phyloP scores from a whole-genome alignment of 495 filamentous ascomycete species.

The Neurospora africana region DNA sequence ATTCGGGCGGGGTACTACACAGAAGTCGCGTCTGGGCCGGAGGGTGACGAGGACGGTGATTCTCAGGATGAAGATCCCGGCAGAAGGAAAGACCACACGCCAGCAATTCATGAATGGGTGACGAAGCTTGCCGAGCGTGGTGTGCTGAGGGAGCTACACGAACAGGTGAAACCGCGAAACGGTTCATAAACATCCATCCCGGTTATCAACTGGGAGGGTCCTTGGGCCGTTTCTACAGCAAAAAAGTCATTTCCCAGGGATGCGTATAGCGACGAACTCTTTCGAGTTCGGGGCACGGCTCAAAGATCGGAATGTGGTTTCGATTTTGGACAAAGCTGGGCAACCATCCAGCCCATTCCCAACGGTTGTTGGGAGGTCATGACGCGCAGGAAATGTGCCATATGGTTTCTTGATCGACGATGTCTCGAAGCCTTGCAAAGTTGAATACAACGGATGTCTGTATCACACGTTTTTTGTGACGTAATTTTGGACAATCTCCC shows the following conservation, averaged over 20 bases:
- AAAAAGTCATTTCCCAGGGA: not conserved
- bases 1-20: constrained; percentile 16
- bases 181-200: not conserved
- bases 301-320: not conserved
- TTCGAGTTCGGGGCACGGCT: not conserved
- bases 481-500: not conserved
- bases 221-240: not conserved
- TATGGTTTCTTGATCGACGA: not conserved
- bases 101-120: constrained; percentile 35
- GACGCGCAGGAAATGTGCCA: not conserved
- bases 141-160: constrained; percentile 21
- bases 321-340: not conserved
- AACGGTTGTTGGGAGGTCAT: not conserved
- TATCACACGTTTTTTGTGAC: not conserved
- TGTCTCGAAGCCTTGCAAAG: not conserved
- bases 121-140: constrained; percentile 30
- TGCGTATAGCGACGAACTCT: not conserved
- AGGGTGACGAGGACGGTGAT: constrained; percentile 6
- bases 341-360: not conserved
- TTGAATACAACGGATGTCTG: too few relatives aligned
- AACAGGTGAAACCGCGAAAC: constrained; percentile 9
- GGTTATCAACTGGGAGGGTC: not conserved
- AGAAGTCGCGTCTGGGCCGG: constrained; percentile 10
- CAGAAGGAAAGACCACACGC: constrained; percentile 30
- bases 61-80: constrained; percentile 18